Conservation (phyloP, 2,329 filamentous ascomycete genomes). For the Phialemoniopsis sp. region DNA sequence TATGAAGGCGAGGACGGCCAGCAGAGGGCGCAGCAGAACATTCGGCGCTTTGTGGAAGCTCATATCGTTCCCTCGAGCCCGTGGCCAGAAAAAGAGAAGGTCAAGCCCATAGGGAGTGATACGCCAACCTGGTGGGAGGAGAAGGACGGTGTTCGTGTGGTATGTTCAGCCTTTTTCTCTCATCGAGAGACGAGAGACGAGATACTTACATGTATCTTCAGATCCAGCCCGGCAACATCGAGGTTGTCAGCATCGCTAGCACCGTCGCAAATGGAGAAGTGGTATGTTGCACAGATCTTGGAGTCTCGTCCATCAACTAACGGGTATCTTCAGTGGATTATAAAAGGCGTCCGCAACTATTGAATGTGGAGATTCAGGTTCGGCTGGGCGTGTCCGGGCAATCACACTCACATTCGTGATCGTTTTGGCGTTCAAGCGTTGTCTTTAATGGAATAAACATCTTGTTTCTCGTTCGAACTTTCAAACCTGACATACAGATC, state of each 20-base stretch:
- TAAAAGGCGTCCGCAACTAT: conserved; percentile 49
- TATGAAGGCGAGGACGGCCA: conserved; percentile 74
- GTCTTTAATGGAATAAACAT: too few species aligned
- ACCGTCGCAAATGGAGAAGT: conserved; percentile 85
- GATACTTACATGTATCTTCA: too few species aligned
- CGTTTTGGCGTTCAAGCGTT: too few species aligned
- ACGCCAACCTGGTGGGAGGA: conserved; percentile 80
- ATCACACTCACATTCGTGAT: too few species aligned
- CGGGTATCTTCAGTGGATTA: conserved; percentile 52
- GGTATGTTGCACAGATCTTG: conserved; percentile 27
- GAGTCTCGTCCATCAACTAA: conserved; percentile 8
- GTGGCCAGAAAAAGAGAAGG: conserved; percentile 66
- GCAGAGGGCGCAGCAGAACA: conserved; percentile 71
- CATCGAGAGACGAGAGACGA: too few species aligned
- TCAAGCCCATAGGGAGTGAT: conserved; percentile 59
- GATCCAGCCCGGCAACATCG: conserved; percentile 76
- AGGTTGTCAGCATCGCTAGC: conserved; percentile 70
- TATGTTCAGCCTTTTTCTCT: conserved; percentile 41
- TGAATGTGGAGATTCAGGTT: conserved; percentile 10
- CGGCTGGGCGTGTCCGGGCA: too few species aligned
- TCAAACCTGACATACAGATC: too few species aligned
- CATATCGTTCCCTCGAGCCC: conserved; percentile 75
- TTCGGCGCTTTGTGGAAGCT: conserved; percentile 77
- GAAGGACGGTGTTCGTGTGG: conserved; percentile 61
- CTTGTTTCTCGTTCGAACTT: too few species aligned